Base-by-base conservation (phyloP, 352 stramenopile genomes). In the Globisporangium abappressorium region DNA sequence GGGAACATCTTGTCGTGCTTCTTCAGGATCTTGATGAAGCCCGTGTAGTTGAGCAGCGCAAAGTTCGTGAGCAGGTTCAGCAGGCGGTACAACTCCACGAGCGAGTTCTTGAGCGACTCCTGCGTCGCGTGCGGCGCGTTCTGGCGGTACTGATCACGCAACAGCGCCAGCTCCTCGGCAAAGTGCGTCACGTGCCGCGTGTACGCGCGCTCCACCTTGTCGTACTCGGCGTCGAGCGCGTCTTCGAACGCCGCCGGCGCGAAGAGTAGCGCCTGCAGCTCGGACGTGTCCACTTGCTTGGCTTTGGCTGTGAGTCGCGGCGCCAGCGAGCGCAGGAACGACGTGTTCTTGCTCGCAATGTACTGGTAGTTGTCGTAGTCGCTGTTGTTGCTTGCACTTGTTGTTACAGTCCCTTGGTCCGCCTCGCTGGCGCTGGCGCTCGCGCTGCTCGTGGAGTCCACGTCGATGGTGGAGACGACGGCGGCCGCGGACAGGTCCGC, bases 21-120 rank as follows among this genome's bases (percentile, higher is more conserved):
- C 74, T 99, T 99, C 34, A 98, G 72, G 69, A 99, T 98, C 76
- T 99, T 99, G 24, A 99, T 85, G 73, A 99, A 98, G 15, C 90
- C 97, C 0, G 97, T 99, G 77, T 99, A 99, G 70, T 99, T 99
- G 62, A 99, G 87, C 68, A 99, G 92, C 33, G 93, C 87, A 82
- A 97, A 99, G 76, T 99, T 99, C 41, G 97, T 80, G 60, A 99
- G 82, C 41, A 98, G 78, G 68, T 98, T 98, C 26, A 97, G 72
- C 54, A 95, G 82, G 3, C 95, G 90, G 76, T 99, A 94, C 47
- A 98, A 80, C 74, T 98, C 94, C n/a, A 92, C 85, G 33, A 99
- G 84, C 38, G 95, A 90, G 57, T 96, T 90, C 69, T 96, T 94
- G 57, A 99, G 93, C 53, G 93, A 98, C 76, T 98, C 89, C 51